A percentile compares a stretch with the other conserved stretches of the same genome.
Conservation (phyloP, 2,329 filamentous ascomycete genomes). For the Keithomyces neogunnii region DNA sequence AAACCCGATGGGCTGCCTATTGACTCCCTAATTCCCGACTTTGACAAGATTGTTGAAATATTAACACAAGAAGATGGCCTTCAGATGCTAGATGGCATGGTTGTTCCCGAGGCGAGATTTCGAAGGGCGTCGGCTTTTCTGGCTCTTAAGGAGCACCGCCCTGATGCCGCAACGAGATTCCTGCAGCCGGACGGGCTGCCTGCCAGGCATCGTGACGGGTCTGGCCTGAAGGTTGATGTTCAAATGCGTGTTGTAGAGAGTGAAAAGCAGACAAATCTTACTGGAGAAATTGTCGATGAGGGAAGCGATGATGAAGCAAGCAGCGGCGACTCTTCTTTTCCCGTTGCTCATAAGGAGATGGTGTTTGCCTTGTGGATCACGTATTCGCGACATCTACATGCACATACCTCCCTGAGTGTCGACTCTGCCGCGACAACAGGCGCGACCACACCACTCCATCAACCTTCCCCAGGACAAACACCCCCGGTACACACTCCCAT, state of each 20-base stretch:
- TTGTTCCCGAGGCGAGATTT: constrained; percentile 94
- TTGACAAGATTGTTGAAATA: constrained; percentile 73
- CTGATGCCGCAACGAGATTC: constrained; percentile 72
- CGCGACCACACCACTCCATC: constrained; percentile 62
- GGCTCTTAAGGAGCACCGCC: constrained; percentile 72
- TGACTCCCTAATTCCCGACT: constrained; percentile 73
- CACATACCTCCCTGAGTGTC: constrained; percentile 49
- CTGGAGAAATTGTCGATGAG: constrained; percentile 58
- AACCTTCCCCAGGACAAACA: constrained; percentile 69
- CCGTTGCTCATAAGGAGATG: constrained; percentile 56
- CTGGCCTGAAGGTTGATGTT: constrained; percentile 86
- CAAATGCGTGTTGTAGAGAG: constrained; percentile 96
- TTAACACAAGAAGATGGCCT: constrained; percentile 83
- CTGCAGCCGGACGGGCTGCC: constrained; percentile 75
- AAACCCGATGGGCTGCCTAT: constrained; percentile 75
- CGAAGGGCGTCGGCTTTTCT: constrained; percentile 79
- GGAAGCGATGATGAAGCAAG: constrained; percentile 42
- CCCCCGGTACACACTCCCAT: constrained; percentile 47
- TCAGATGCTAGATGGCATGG: constrained; percentile 81
- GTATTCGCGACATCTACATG: constrained; percentile 85
- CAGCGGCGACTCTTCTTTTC: constrained; percentile 31
- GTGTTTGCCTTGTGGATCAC: constrained; percentile 97
- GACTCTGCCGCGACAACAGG: constrained; percentile 56
- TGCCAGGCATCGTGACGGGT: constrained; percentile 82
- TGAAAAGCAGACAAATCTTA: constrained; percentile 56